Evolutionary conservation across 164 flowering plant genomes (phyloP).

Genomic region (Magnolia sinica): DNA sequence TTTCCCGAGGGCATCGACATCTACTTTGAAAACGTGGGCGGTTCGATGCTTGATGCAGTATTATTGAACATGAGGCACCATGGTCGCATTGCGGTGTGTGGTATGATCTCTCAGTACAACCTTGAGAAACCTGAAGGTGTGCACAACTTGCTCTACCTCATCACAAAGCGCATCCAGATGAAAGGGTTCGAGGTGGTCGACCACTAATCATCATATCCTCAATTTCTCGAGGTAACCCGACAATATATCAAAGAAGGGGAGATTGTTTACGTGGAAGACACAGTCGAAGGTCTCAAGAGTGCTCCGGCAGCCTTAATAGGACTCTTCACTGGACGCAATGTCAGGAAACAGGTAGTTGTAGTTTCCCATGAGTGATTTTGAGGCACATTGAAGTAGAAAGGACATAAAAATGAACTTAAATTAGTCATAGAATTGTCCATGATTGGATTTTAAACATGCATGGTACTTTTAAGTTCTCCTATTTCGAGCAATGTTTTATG

Average conservation of each 20-base stretch:
- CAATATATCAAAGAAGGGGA: conserved; percentile 27
- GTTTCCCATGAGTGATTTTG: conserved; percentile 19
- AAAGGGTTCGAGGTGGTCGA: conserved; percentile 31
- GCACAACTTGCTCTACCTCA: conserved; percentile 21
- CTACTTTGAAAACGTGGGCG: conserved; percentile 42
- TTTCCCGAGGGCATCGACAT: conserved; percentile 35
- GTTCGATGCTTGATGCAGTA: conserved; percentile 43
- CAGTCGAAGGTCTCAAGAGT: conserved; percentile 26
- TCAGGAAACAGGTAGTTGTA: conserved; percentile 28
- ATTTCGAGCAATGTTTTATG: too few species aligned
- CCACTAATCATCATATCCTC: conserved; percentile 26
- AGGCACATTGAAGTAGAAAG: too few species aligned
- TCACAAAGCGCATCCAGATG: conserved; percentile 27
- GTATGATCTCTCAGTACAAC: conserved; percentile 43
- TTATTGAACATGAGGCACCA: conserved; percentile 33
- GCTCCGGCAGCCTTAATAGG: conserved; percentile 28
- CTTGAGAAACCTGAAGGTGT: conserved; percentile 29
- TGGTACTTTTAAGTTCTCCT: too few species aligned
- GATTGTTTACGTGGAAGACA: conserved; percentile 29
- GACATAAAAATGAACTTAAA: too few species aligned
- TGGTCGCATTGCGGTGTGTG: conserved; percentile 28
- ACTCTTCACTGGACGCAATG: conserved; percentile 23
- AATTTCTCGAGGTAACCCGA: conserved; percentile 26
- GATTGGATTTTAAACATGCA: too few species aligned
- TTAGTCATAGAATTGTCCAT: too few species aligned